Percentiles rank a stretch among this genome's conserved stretches.
Evolutionary conservation across 441 rosid genomes (phyloP).

Genomic region (Arabidopsis lyrata): DNA sequence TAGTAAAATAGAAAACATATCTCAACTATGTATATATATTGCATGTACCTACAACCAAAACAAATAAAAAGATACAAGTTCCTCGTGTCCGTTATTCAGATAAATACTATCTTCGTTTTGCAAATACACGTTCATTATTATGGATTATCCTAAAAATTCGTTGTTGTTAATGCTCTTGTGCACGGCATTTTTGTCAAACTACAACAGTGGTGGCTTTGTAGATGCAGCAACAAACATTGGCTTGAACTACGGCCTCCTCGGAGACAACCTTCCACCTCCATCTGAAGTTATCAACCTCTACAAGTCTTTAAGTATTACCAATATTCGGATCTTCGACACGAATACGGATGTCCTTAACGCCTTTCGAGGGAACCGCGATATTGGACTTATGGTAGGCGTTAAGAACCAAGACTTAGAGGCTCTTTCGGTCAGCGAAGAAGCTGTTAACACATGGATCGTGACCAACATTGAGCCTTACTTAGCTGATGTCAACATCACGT

Average conservation of each 20-base stretch:
- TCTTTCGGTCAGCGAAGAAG: conserved; percentile 5
- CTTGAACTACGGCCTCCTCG: too few species aligned
- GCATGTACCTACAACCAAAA: neutral
- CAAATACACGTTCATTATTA: neutral
- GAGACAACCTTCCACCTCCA: too few species aligned
- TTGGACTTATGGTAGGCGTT: conserved; percentile 31
- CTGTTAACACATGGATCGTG: conserved; percentile 40
- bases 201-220: conserved; percentile 13
- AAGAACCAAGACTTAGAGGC: conserved; percentile 34
- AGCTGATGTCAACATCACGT: conserved; percentile 26
- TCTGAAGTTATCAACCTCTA: too few species aligned
- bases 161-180: neutral
- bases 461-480: conserved; percentile 42
- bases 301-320: neutral
- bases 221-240: conserved; percentile 3
- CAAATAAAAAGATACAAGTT: neutral
- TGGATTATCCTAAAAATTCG: neutral
- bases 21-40: conserved; percentile 8
- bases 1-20: neutral
- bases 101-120: too few species aligned
- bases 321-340: conserved; percentile 15
- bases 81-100: too few species aligned
- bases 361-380: conserved; percentile 1
- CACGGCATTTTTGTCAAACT: neutral
- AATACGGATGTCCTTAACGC: conserved; percentile 24